A percentile compares a stretch with the other conserved stretches of the same genome.
These are phyloP conservation scores for Themeda triandra DNA, from an alignment of 176 grass and related monocot genomes.

Conservation along the genomic window DNA sequence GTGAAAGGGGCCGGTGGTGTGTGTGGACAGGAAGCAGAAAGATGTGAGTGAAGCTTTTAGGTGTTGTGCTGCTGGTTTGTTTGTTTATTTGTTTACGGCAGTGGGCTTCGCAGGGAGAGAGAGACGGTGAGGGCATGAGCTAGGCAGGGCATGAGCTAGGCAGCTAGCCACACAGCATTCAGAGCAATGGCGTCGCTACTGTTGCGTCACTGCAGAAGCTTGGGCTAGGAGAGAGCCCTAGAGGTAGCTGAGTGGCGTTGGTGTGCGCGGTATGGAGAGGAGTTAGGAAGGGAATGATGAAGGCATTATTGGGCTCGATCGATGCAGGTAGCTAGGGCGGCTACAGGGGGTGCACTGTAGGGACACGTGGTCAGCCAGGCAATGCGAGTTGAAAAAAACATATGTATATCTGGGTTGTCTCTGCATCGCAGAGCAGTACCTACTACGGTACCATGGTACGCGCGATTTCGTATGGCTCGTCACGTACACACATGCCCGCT, in stretches of 20 bases:
- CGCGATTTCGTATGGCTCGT: neutral
- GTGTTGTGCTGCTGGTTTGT: conserved; percentile 13
- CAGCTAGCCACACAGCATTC: neutral
- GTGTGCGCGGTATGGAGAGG: conserved; percentile 27
- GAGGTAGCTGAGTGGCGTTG: conserved; percentile 8
- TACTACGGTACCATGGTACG: neutral
- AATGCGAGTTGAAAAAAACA: neutral
- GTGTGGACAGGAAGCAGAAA: conserved; percentile 49
- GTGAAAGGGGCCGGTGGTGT: conserved; percentile 13
- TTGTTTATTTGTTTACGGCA: conserved; percentile 35
- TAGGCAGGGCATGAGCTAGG: neutral
- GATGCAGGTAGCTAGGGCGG: conserved; percentile 11
- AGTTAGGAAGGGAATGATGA: conserved; percentile 51
- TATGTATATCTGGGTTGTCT: neutral
- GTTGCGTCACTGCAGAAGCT: conserved; percentile 39
- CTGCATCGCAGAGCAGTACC: neutral
- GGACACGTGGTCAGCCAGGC: conserved; percentile 33
- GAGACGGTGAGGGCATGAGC: neutral
- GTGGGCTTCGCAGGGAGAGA: neutral
- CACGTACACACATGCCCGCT: neutral
- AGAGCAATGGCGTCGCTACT: conserved; percentile 40
- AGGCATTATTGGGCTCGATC: conserved; percentile 50
- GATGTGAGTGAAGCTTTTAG: conserved; percentile 31
- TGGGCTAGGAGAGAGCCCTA: conserved; percentile 18
- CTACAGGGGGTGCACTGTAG: conserved; percentile 30